phyloP scores from a whole-genome alignment of 1,139 yeast genomes.

The Zygosaccharomyces pseudobailii region DNA sequence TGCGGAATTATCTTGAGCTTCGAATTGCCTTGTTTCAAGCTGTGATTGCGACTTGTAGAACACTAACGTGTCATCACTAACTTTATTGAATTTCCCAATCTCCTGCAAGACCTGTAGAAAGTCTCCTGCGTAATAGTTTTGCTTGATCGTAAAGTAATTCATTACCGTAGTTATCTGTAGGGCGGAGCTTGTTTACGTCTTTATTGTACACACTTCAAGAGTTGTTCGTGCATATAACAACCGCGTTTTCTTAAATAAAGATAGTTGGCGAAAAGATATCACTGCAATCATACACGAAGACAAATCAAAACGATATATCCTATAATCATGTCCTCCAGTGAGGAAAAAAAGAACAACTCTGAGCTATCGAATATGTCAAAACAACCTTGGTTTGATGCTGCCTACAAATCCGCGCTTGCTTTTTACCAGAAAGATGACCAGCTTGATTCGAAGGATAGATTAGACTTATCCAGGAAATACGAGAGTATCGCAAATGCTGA shows the following conservation, averaged over 20 bases:
- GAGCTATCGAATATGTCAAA: constrained; percentile 7
- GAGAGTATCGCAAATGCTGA: constrained; percentile 26
- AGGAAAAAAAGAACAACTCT: constrained; percentile 1
- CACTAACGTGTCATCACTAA: constrained; percentile 25
- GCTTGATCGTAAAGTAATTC: constrained; percentile 33
- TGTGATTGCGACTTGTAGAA: constrained; percentile 29
- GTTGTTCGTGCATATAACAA: not conserved
- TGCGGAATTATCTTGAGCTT: constrained; percentile 10
- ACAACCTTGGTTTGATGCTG: constrained; percentile 31
- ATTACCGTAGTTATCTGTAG: constrained; percentile 12
- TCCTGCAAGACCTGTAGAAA: constrained; percentile 26
- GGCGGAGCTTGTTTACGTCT: not conserved
- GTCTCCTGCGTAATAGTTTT: constrained; percentile 32
- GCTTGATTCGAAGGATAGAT: constrained; percentile 28
- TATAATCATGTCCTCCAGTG: not conserved
- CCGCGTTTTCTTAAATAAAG: not conserved
- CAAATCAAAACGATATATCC: not conserved
- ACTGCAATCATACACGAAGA: not conserved
- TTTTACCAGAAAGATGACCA: constrained; percentile 31
- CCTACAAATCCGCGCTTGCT: constrained; percentile 29
- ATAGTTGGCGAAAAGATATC: not conserved
- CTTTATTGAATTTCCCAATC: constrained; percentile 18
- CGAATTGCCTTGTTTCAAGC: constrained; percentile 20
- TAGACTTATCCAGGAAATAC: constrained; percentile 24
- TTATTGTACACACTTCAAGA: not conserved